Percentiles rank a stretch among this genome's conserved stretches.
phyloP scores from a whole-genome alignment of 768 basidiomycete genomes.

The Tylopilus balloui region DNA sequence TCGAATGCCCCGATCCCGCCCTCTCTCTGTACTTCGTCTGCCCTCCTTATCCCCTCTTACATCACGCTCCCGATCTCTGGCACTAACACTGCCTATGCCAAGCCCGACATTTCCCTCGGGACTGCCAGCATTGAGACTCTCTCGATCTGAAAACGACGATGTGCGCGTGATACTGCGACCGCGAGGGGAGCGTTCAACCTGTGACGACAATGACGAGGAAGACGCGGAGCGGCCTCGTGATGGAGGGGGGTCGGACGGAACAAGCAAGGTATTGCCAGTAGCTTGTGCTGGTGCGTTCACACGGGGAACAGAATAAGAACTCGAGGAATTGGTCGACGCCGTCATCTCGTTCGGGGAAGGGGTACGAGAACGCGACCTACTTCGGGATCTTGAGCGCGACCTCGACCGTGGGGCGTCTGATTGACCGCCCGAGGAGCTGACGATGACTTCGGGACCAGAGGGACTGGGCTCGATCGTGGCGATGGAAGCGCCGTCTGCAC shows the following conservation, averaged over 20 bases:
- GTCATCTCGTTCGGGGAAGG: constrained; percentile 37
- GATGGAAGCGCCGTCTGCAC: constrained; percentile 12
- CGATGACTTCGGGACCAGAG: constrained; percentile 30
- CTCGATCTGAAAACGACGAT: constrained; percentile 53
- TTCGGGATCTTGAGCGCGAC: constrained; percentile 31
- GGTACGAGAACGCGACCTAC: constrained; percentile 41
- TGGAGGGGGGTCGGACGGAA: constrained; percentile 23
- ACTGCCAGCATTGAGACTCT: constrained; percentile 34
- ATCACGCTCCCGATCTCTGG: constrained; percentile 32
- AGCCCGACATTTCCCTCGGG: constrained; percentile 35
- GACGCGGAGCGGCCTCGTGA: constrained; percentile 30
- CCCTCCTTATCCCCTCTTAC: constrained; percentile 23
- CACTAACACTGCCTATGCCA: constrained; percentile 30
- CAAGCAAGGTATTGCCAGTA: constrained; percentile 20
- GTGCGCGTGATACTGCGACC: constrained; percentile 55
- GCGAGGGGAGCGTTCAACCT: constrained; percentile 34
- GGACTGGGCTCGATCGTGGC: constrained; percentile 9
- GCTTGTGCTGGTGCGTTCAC: constrained; percentile 8
- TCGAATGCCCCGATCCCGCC: constrained; percentile 28
- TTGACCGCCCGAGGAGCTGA: constrained; percentile 34
- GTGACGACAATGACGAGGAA: constrained; percentile 32
- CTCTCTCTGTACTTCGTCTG: constrained; percentile 26
- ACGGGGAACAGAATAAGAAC: constrained; percentile 11
- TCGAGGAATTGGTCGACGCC: constrained; percentile 11
- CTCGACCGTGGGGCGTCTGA: constrained; percentile 32